phyloP scores from a whole-genome alignment of 83 land plant species.

The Thuja plicata region DNA sequence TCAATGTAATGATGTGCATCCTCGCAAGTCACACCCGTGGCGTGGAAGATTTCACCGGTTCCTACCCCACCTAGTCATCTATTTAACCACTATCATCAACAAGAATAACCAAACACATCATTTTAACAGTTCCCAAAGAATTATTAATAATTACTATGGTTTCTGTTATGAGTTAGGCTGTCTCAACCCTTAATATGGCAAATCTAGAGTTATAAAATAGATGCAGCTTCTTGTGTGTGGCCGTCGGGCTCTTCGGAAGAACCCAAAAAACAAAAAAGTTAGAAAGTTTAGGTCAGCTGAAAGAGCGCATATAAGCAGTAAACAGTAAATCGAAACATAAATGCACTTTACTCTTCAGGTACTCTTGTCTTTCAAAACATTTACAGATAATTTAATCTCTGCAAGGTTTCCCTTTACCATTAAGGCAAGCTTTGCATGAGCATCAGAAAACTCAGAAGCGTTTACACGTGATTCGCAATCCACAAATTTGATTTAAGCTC shows the following conservation, averaged over 20 bases:
- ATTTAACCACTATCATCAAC: background rate
- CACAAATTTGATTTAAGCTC: background rate
- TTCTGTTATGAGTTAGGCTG: background rate
- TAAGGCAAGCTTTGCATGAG: background rate
- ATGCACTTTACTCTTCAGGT: background rate
- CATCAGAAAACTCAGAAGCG: background rate
- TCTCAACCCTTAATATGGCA: background rate
- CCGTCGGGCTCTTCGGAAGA: background rate
- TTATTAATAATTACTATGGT: background rate
- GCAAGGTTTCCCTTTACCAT: background rate
- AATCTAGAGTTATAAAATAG: background rate
- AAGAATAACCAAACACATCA: background rate
- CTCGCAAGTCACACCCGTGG: background rate
- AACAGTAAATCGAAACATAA: too few relatives aligned
- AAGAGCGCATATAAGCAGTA: background rate
- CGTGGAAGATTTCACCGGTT: background rate
- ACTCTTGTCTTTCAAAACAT: too few relatives aligned
- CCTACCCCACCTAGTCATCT: background rate
- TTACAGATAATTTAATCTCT: too few relatives aligned
- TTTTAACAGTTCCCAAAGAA: background rate
- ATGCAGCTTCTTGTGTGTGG: background rate
- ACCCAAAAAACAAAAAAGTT: too few relatives aligned
- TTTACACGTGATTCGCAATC: background rate
- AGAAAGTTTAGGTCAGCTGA: background rate
- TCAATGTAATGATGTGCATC: too few relatives aligned